phyloP scores from a whole-genome alignment of 164 flowering plant genomes.

The Vitis rotundifolia region DNA sequence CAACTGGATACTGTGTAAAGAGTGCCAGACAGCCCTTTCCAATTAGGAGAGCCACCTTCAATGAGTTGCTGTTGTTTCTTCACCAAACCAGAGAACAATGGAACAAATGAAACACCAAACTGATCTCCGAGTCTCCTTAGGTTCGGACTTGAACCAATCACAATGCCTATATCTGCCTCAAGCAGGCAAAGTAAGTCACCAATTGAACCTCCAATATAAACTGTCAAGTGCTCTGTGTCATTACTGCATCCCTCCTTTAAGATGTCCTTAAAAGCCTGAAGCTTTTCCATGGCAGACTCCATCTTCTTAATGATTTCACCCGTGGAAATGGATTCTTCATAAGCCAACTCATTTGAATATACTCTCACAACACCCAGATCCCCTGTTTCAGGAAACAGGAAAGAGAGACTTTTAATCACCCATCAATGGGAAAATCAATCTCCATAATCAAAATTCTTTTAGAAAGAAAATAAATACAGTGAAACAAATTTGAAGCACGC shows the following conservation, averaged over 20 bases:
- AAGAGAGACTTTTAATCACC: neutral
- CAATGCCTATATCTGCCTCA: slow-evolving; percentile 69
- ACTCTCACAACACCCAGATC: slow-evolving; percentile 24
- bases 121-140: slow-evolving; percentile 50
- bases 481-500: too few relatives aligned
- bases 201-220: slow-evolving; percentile 64
- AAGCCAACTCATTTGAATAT: slow-evolving; percentile 36
- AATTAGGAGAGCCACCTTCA: slow-evolving; percentile 29
- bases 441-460: too few relatives aligned
- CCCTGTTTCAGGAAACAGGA: slow-evolving; percentile 14
- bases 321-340: slow-evolving; percentile 29
- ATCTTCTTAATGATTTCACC: slow-evolving; percentile 35
- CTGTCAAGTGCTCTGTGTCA: slow-evolving; percentile 36
- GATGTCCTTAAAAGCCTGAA: slow-evolving; percentile 18
- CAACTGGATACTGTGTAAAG: slow-evolving; percentile 66
- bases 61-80: slow-evolving; percentile 43
- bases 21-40: slow-evolving; percentile 51
- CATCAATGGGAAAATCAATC: too few relatives aligned
- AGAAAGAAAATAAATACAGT: too few relatives aligned
- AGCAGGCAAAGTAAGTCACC: slow-evolving; percentile 72
- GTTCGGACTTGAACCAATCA: slow-evolving; percentile 58
- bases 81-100: slow-evolving; percentile 53
- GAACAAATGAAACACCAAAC: slow-evolving; percentile 63
- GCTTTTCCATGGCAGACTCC: slow-evolving; percentile 39
- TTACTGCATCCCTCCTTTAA: slow-evolving; percentile 21